Base-by-base conservation (phyloP, 148 eudicot species). In the Rhododendron griersonianum region DNA sequence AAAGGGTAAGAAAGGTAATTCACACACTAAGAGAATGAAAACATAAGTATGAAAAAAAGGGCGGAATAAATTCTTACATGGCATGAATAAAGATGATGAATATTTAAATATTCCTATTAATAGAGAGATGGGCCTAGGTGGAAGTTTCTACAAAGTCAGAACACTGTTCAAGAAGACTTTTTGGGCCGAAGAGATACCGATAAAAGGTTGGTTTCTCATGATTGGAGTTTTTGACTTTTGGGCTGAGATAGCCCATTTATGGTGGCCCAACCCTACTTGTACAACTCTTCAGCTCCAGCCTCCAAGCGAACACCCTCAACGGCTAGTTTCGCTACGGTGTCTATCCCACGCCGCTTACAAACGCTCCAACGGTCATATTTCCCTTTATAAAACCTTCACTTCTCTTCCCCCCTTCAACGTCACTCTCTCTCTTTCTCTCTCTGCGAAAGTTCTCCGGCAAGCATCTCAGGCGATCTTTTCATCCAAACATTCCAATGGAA, bases 401-500 rank as follows among this genome's bases (percentile, higher is more conserved):
- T 30, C 19, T 71, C 39, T 30, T 28, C n/a, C 1, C 15, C 33
- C 8, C 75, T 30, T 69, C 75, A 25, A 69, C 16, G 30, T 57
- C 63, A 5, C 73, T 1, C 33, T 67, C 33, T n/a, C 33, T 67
- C 74, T 67, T 35, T 67, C 19, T 55, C 61, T 55, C 25, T 67
- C 37, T 25, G 35, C 4, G 3, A 51, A 67, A 67, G 35, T 78
- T 78, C 53, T 23, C 81, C 53, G 81, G 47, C 11, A 21, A 75
- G 13, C n/a, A 35, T 5, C 19, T 37, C 47, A 75, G 53, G 28
- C 51, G 3, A 47, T 19, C 48, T 75, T 41, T 71, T 13, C 33
- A 19, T 11, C 19, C 1, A 19, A 41, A 6, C 28, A 85, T 45
- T 71, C 84, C 85, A 86, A 95, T 95, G 99, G 99, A 96, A 83